phyloP scores from a whole-genome alignment of 1,284 basidiomycete species.

The Cutaneotrichosporon sp. region DNA sequence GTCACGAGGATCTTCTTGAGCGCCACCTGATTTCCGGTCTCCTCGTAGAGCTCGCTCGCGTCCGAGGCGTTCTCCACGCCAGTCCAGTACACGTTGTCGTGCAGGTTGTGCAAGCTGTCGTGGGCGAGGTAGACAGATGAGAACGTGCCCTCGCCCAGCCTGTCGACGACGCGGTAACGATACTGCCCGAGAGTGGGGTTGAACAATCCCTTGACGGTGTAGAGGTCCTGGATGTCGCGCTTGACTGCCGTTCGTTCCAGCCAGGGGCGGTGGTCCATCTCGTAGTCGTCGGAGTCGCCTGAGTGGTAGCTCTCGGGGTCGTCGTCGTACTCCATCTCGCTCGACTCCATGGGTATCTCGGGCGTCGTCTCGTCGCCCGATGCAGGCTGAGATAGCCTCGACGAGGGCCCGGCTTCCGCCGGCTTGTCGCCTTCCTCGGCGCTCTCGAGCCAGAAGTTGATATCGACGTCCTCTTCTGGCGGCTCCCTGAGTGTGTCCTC shows the following conservation, averaged over 20 bases:
- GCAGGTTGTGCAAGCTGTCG: constrained; percentile 72
- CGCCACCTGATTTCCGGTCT: constrained; percentile 69
- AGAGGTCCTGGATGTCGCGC: constrained; percentile 66
- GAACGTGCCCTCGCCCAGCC: constrained; percentile 94
- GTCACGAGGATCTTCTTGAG: constrained; percentile 98
- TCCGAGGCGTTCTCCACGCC: constrained; percentile 56
- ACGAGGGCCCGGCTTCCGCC: constrained; percentile 5
- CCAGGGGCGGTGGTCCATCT: constrained; percentile 55
- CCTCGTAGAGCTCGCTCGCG: constrained; percentile 10
- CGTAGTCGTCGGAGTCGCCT: constrained; percentile 49
- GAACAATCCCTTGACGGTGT: constrained; percentile 26
- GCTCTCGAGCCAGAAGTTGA: constrained; percentile 39
- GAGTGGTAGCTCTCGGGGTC: constrained; percentile 42
- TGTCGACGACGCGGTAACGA: constrained; percentile 80
- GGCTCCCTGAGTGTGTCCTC: constrained; percentile 21
- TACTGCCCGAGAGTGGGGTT: constrained; percentile 14
- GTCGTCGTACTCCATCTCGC: constrained; percentile 22
- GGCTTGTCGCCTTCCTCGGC: constrained; percentile 21
- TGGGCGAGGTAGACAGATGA: constrained; percentile 98
- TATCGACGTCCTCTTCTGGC: constrained; percentile 24
- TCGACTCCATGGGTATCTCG: neutral
- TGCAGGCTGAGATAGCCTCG: neutral
- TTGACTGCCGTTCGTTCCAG: constrained; percentile 75
- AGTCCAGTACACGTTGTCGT: constrained; percentile 82
- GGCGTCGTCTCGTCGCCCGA: constrained; percentile 6